Evolutionary conservation across 2,329 filamentous ascomycete species (phyloP).

Genomic region (Exophiala sideris): DNA sequence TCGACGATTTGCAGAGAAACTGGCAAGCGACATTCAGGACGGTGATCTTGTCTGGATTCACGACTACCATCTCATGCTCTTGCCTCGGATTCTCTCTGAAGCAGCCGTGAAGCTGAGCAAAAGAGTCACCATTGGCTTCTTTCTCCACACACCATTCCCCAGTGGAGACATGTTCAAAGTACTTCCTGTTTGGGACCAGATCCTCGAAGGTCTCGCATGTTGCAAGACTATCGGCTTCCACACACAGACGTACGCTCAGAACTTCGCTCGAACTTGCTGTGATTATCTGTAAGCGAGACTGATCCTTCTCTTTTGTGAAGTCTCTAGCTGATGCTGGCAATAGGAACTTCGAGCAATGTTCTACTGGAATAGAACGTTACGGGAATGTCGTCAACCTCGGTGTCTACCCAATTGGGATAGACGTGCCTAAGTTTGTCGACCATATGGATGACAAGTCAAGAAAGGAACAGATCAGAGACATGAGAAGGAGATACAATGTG

Average conservation of each 20-base stretch:
- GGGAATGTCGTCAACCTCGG: constrained; percentile 87
- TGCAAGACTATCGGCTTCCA: constrained; percentile 93
- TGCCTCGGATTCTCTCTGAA: constrained; percentile 69
- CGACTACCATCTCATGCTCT: constrained; percentile 92
- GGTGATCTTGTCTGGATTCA: constrained; percentile 97
- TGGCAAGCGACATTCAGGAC: constrained; percentile 81
- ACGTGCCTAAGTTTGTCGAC: constrained; percentile 48
- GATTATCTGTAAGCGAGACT: background rate
- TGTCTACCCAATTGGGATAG: constrained; percentile 90
- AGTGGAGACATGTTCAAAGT: constrained; percentile 93
- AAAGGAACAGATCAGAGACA: constrained; percentile 65
- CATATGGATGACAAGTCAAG: constrained; percentile 61
- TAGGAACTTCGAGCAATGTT: constrained; percentile 79
- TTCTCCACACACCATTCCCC: constrained; percentile 87
- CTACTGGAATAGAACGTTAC: constrained; percentile 79
- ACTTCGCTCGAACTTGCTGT: constrained; percentile 60
- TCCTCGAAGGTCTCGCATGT: constrained; percentile 85
- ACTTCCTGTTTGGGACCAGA: constrained; percentile 79
- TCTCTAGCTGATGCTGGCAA: constrained; percentile 81
- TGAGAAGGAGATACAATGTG: constrained; percentile 72
- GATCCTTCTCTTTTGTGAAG: background rate
- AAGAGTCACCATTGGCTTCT: constrained; percentile 90
- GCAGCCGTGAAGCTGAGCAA: constrained; percentile 68
- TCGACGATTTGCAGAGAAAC: constrained; percentile 82
- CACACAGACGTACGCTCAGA: constrained; percentile 90